These are phyloP conservation scores for Arabidopsis hybrid DNA, from an alignment of 441 rosid species.

Conservation along the genomic window DNA sequence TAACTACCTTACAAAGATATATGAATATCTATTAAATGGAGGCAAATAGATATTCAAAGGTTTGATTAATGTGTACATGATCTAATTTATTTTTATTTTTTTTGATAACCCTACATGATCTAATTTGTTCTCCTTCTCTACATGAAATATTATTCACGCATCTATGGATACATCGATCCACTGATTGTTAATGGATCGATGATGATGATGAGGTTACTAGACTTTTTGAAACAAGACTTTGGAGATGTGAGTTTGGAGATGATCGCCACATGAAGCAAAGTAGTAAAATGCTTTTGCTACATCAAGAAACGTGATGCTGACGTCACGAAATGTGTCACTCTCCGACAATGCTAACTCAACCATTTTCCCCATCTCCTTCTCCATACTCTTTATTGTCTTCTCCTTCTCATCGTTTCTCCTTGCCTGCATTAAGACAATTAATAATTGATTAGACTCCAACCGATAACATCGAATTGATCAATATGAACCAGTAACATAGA, in stretches of 20 bases:
- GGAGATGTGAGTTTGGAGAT: conserved; percentile 63
- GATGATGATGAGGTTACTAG: neutral
- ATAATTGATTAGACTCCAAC: conserved; percentile 3
- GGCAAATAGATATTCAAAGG: neutral
- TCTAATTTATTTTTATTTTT: neutral
- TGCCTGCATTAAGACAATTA: conserved; percentile 30
- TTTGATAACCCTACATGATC: too few relatives aligned
- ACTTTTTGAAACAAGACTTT: conserved; percentile 79
- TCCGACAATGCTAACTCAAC: conserved; percentile 57
- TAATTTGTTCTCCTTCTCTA: conserved; percentile 9
- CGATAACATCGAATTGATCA: neutral
- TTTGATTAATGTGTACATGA: conserved; percentile 3
- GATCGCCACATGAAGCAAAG: conserved; percentile 56
- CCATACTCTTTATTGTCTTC: conserved; percentile 45
- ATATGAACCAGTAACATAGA: conserved; percentile 13
- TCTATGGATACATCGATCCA: neutral
- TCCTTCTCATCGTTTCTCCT: conserved; percentile 42
- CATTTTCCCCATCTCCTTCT: conserved; percentile 69
- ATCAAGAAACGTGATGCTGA: conserved; percentile 62
- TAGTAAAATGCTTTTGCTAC: conserved; percentile 77
- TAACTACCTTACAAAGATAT: neutral
- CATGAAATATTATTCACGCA: neutral
- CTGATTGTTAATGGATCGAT: neutral
- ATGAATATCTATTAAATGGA: neutral
- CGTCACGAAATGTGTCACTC: conserved; percentile 36